Percentiles rank a stretch among this genome's conserved stretches.
Conservation (phyloP, 2,329 filamentous ascomycete species). For the Pyrenophora graminea region DNA sequence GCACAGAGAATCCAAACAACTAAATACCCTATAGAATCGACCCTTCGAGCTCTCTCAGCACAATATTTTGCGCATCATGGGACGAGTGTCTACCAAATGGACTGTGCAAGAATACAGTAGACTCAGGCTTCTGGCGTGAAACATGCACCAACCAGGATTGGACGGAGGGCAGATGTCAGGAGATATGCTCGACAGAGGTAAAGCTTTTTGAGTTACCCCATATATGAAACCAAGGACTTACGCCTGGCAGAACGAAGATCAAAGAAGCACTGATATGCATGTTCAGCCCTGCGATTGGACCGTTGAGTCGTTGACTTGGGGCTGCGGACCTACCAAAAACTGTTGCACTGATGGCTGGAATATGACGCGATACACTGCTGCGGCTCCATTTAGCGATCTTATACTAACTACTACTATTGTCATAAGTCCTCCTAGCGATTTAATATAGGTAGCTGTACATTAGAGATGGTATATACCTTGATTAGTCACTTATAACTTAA, state of each 20-base stretch:
- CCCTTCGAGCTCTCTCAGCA: background rate
- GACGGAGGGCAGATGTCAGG: constrained; percentile 14
- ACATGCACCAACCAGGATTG: constrained; percentile 11
- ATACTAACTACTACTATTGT: background rate
- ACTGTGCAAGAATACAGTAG: background rate
- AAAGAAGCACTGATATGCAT: background rate
- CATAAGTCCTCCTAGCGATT: background rate
- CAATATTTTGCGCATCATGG: background rate
- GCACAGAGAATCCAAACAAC: background rate
- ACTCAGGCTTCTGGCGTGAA: constrained; percentile 1
- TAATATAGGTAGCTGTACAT: no score
- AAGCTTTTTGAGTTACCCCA: background rate
- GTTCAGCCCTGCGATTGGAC: background rate
- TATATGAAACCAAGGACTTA: background rate
- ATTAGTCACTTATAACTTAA: no score
- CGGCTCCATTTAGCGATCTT: constrained; percentile 10
- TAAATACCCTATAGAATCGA: background rate
- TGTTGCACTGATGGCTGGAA: constrained; percentile 4
- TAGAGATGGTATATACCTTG: no score
- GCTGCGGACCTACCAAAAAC: background rate
- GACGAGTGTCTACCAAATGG: background rate
- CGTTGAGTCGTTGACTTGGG: background rate
- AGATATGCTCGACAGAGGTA: constrained; percentile 17
- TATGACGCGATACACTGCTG: constrained; percentile 4
- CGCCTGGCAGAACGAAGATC: background rate